phyloP scores from a whole-genome alignment of 345 rosid species.

The Ailanthus altissimus region DNA sequence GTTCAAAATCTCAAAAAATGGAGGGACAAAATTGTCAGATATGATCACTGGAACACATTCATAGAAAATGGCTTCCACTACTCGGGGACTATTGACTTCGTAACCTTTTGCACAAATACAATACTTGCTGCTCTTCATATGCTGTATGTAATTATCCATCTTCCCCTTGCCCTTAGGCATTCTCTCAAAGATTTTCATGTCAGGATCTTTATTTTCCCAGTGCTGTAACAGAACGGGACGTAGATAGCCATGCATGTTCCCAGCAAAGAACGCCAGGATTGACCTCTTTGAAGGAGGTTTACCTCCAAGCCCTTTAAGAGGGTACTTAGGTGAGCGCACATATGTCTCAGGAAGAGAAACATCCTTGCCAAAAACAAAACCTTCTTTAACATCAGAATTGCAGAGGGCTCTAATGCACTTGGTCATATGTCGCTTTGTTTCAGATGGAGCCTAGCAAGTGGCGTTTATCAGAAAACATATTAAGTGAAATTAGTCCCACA shows the following conservation, averaged over 20 bases:
- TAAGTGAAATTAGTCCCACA: not conserved
- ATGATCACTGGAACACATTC: constrained; percentile 94
- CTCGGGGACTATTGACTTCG: constrained; percentile 93
- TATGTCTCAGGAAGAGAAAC: constrained; percentile 84
- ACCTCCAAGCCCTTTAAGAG: constrained; percentile 70
- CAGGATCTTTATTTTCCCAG: constrained; percentile 87
- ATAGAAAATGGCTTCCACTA: constrained; percentile 83
- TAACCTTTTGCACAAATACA: constrained; percentile 93
- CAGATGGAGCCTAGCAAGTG: constrained; percentile 72
- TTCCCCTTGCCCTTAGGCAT: constrained; percentile 64
- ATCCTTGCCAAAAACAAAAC: constrained; percentile 86
- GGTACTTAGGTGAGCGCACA: constrained; percentile 56
- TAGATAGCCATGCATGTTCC: constrained; percentile 86
- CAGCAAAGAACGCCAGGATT: constrained; percentile 88
- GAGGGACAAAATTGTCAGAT: constrained; percentile 90
- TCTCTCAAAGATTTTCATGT: constrained; percentile 72
- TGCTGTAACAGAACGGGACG: constrained; percentile 70
- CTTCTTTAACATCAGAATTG: constrained; percentile 83
- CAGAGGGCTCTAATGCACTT: constrained; percentile 92
- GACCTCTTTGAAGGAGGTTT: constrained; percentile 65
- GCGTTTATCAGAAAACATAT: constrained; percentile 4
- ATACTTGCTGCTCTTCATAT: constrained; percentile 95
- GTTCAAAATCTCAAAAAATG: constrained; percentile 73
- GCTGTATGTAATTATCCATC: constrained; percentile 59
- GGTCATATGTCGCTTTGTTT: constrained; percentile 65